Base-by-base conservation (phyloP, 2,329 filamentous ascomycete genomes). In the Periconia sp. region DNA sequence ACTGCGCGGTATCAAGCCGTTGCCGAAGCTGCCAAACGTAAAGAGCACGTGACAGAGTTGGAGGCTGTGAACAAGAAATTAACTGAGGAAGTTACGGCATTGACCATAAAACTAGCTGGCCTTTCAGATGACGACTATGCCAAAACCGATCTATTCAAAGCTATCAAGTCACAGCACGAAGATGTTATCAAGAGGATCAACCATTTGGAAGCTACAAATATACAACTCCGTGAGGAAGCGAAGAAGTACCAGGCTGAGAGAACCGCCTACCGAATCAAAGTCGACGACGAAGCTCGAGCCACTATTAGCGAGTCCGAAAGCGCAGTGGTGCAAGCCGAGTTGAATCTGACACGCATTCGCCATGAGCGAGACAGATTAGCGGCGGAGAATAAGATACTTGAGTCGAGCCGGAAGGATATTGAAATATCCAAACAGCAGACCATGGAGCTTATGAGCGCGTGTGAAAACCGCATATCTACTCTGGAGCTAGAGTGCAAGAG, bases 111-210 rank as follows among this genome's bases (percentile, higher is more conserved):
- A 70, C 80, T 90, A 45, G 86, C 90, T 14, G 87, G 84, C 51
- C 79, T 92, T 43, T 89, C 90, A 0, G 94, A 99, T 65, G 94
- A 99, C 58, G 94, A 99, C 64, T 97, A 95, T 69, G 87, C 92
- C 41, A 87, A 91, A 53, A 96, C 92, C 5, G 92, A 97, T 64
- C 82, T 96, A 2, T 99, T 96, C 82, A 97, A 96, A 75, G 86
- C 90, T 57, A 83, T 97, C 68, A 95, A 92, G 75, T 84, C 83
- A 20, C 91, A 97, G 65, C 90, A 95, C 64, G 94, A 97, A 67
- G 93, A 97, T 63, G 84, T 96, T 9, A 91, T 97, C 62, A 93
- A 91, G 72, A 87, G 91, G 37, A 87, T 96, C 66, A 99, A 99
- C 72, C 87, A 93, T 64, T 77, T 97, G 14, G 93, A 97, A 74